Conservation (phyloP, 73 alveolate species). For the Symbiodinium natans region DNA sequence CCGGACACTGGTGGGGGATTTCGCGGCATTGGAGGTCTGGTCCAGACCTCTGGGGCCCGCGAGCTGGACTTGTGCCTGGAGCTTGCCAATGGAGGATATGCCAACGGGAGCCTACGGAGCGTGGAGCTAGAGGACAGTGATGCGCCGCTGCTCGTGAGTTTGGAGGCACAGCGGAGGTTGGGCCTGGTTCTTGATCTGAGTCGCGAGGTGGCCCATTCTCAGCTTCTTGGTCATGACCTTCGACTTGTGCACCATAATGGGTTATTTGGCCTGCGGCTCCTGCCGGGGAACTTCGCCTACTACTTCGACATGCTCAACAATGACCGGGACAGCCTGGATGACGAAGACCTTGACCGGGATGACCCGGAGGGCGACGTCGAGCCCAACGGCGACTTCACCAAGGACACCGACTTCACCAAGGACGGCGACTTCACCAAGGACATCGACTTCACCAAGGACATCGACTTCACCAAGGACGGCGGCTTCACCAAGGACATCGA, state of each 20-base stretch:
- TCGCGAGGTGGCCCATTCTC: no score
- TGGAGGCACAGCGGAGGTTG: not conserved
- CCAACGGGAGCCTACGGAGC: not conserved
- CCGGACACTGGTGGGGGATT: not conserved
- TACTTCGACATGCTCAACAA: no score
- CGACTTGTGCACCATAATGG: not conserved
- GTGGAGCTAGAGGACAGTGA: slow-evolving; percentile 15
- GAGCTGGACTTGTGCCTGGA: not conserved
- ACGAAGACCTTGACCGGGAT: not conserved
- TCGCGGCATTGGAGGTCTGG: not conserved
- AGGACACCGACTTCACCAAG: no score
- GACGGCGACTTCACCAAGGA: no score
- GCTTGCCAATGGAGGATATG: not conserved
- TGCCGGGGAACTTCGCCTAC: not conserved
- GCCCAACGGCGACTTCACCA: not conserved
- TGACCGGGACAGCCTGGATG: not conserved
- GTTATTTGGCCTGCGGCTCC: not conserved
- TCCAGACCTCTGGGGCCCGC: not conserved
- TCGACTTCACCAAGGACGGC: no score
- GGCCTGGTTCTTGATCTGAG: not conserved
- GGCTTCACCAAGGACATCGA: no score
- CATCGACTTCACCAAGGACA: no score
- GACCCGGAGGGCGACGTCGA: not conserved
- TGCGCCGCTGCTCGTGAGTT: not conserved
- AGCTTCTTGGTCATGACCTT: not conserved